Percentiles rank a stretch among this genome's conserved stretches.
Evolutionary conservation across 495 filamentous ascomycete genomes (phyloP).

Genomic region (Talaromyces stipitatus): DNA sequence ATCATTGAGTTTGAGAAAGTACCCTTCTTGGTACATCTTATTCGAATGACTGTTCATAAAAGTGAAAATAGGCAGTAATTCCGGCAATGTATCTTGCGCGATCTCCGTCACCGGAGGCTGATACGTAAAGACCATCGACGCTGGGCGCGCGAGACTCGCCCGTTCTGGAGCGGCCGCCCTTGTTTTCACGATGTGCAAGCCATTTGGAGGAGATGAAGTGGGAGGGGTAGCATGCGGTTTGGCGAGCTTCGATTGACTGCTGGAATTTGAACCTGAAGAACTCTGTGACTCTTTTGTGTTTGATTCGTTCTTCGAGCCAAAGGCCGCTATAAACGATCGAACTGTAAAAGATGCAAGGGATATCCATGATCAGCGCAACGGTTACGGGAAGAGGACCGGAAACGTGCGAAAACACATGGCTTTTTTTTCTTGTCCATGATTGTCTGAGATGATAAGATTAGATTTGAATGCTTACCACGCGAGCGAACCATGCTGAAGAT

Average conservation of each 20-base stretch:
- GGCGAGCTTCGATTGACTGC: not conserved
- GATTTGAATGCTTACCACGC: constrained; percentile 38
- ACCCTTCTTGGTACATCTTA: constrained; percentile 96
- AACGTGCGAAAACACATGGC: constrained; percentile 1
- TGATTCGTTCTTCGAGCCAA: constrained; percentile 21
- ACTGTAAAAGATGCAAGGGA: constrained; percentile 40
- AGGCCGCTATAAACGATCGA: constrained; percentile 56
- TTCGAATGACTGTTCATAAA: constrained; percentile 92
- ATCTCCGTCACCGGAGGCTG: constrained; percentile 85
- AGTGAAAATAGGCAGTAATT: constrained; percentile 88
- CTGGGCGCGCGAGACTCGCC: constrained; percentile 42
- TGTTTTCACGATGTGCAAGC: not conserved
- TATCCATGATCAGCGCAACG: constrained; percentile 1
- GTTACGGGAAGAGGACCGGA: not conserved
- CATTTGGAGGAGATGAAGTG: not conserved
- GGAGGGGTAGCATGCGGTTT: not conserved
- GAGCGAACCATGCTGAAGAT: constrained; percentile 30
- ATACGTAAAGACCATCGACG: constrained; percentile 67
- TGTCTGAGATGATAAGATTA: not conserved
- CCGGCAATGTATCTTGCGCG: constrained; percentile 74
- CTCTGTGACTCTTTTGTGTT: constrained; percentile 27
- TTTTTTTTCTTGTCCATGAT: not conserved
- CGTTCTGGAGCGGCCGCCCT: constrained; percentile 19
- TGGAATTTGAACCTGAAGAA: constrained; percentile 17
- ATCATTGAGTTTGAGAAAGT: constrained; percentile 93